These are phyloP conservation scores for Cytospora mali DNA, from an alignment of 2,329 filamentous ascomycete species.

Conservation along the genomic window DNA sequence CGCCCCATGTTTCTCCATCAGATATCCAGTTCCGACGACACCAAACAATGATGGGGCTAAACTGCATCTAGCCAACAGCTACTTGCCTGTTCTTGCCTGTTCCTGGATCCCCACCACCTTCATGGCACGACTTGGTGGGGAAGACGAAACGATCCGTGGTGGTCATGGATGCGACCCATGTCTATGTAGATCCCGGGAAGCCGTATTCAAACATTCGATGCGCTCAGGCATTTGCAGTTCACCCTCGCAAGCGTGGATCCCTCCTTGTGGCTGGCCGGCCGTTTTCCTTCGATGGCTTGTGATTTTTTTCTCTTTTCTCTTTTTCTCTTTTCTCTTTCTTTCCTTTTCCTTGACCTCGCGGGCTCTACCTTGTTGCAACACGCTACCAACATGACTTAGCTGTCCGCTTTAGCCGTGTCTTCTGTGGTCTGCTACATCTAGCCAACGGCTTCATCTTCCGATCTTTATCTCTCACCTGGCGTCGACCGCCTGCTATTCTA, in stretches of 20 bases:
- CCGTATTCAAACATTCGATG: neutral
- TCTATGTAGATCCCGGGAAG: neutral
- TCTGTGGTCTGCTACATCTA: neutral
- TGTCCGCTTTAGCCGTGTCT: neutral
- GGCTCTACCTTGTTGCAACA: too few species aligned
- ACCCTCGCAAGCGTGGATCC: neutral
- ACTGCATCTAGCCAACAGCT: neutral
- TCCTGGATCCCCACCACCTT: neutral
- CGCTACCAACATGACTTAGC: neutral
- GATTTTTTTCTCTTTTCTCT: neutral
- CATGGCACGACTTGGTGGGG: neutral
- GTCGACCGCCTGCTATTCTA: slow-evolving; percentile 8
- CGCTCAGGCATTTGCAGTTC: neutral
- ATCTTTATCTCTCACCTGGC: neutral
- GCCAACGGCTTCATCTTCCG: neutral
- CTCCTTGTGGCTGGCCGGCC: neutral
- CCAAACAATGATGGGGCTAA: neutral
- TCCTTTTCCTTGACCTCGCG: too few species aligned
- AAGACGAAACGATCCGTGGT: neutral
- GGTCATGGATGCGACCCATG: neutral
- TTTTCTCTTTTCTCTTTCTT: too few species aligned
- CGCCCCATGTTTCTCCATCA: neutral
- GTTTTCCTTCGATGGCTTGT: neutral
- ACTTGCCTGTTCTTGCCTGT: neutral
- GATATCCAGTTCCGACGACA: neutral